Percentiles rank a stretch among this genome's conserved stretches.
These are phyloP conservation scores for Oryza glaberrima DNA, from an alignment of 176 grass and related monocot species.

Conservation along the genomic window DNA sequence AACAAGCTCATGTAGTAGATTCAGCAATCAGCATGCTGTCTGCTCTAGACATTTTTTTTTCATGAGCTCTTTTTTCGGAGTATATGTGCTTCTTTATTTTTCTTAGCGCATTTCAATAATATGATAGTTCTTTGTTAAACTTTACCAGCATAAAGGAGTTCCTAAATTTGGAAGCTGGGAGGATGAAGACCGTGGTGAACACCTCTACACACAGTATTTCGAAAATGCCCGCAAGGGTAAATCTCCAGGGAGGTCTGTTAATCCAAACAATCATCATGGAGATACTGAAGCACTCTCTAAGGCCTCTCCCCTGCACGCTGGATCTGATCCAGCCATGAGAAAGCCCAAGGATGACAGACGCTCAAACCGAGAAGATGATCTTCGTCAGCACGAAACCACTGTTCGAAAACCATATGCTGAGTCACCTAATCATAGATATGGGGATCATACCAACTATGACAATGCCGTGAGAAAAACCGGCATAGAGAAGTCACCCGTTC, in stretches of 20 bases:
- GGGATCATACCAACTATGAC: conserved; percentile 34
- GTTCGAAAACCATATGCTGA: conserved; percentile 42
- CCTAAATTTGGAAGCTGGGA: conserved; percentile 92
- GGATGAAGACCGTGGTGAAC: conserved; percentile 42
- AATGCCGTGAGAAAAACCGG: conserved; percentile 33
- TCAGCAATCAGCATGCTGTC: neutral
- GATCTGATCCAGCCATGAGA: conserved; percentile 38
- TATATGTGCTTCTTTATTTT: neutral
- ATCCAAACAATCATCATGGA: conserved; percentile 49
- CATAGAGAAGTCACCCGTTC: conserved; percentile 58
- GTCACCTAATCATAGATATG: conserved; percentile 51
- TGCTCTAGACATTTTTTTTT: neutral
- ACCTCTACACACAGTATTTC: conserved; percentile 72
- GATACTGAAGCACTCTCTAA: conserved; percentile 43
- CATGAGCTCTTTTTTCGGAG: neutral
- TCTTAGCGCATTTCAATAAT: neutral
- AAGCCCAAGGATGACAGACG: conserved; percentile 52
- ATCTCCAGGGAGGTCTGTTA: conserved; percentile 51
- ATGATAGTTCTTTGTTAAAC: conserved; percentile 22
- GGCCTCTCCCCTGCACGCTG: conserved; percentile 40
- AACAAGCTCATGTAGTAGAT: neutral
- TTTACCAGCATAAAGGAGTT: conserved; percentile 56
- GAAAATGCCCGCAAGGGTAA: conserved; percentile 74
- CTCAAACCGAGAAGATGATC: conserved; percentile 52
- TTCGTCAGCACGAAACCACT: conserved; percentile 30